Percentiles rank a stretch among this genome's conserved stretches.
phyloP scores from a whole-genome alignment of 106 monocot genomes.

The Allium sativum region DNA sequence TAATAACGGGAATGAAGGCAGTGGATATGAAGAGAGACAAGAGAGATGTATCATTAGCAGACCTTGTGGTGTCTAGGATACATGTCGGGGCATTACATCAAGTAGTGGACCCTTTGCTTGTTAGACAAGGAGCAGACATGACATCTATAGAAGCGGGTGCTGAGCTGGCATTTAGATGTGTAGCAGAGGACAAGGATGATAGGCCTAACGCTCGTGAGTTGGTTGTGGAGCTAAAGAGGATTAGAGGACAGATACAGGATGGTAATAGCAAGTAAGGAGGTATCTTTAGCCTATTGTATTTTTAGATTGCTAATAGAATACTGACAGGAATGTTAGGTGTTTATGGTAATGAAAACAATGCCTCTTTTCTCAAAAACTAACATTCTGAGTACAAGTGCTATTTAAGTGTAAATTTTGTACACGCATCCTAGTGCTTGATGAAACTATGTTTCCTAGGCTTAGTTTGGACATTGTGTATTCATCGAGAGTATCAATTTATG shows the following conservation, averaged over 20 bases:
- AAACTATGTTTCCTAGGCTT: no score
- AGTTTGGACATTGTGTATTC: no score
- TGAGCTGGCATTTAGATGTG: constrained; percentile 73
- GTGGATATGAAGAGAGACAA: constrained; percentile 57
- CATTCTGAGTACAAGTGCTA: no score
- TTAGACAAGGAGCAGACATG: constrained; percentile 18
- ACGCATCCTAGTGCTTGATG: no score
- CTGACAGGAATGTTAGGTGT: no score
- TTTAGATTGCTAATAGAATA: neutral
- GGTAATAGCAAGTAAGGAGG: no score
- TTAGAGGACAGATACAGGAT: constrained; percentile 13
- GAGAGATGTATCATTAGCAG: constrained; percentile 53
- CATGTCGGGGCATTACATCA: constrained; percentile 38
- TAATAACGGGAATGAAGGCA: constrained; percentile 71
- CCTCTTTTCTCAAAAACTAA: no score
- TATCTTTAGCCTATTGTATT: neutral
- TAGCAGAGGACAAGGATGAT: constrained; percentile 77
- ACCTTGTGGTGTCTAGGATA: constrained; percentile 63
- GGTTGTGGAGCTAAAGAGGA: constrained; percentile 51
- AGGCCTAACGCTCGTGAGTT: constrained; percentile 63
- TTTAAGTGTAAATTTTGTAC: no score
- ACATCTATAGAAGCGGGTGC: constrained; percentile 39
- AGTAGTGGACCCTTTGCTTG: constrained; percentile 51
- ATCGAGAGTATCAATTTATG: no score
- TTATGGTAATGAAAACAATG: no score